These are phyloP conservation scores for Melampsora americana DNA, from an alignment of 1,284 basidiomycete genomes.

Conservation along the genomic window DNA sequence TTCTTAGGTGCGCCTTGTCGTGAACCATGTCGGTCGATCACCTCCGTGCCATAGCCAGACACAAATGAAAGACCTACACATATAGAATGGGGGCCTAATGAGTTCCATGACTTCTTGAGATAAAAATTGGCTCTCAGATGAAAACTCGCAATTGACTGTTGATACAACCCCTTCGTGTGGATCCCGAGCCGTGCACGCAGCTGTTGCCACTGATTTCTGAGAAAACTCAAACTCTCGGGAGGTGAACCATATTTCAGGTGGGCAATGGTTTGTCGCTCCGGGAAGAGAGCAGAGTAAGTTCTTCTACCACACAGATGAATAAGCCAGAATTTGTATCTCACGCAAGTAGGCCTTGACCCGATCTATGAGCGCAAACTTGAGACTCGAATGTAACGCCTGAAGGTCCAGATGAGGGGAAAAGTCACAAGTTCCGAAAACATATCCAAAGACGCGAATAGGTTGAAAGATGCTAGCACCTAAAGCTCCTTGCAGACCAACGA, in stretches of 20 bases:
- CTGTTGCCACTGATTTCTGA: slow-evolving; percentile 1
- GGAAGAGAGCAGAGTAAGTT: not conserved
- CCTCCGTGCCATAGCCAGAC: not conserved
- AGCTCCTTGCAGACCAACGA: slow-evolving; percentile 48
- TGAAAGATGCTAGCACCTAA: slow-evolving; percentile 46
- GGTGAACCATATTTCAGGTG: not conserved
- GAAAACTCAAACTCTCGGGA: not conserved
- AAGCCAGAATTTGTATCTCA: not conserved
- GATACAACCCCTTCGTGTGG: not conserved
- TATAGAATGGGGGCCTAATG: not conserved
- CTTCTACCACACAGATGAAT: not conserved
- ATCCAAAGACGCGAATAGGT: slow-evolving; percentile 45
- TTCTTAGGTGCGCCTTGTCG: not conserved
- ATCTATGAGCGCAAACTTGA: not conserved
- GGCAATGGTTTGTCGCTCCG: not conserved
- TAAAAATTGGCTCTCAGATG: too few relatives aligned
- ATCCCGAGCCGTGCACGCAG: not conserved
- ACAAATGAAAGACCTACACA: not conserved
- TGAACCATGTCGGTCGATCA: not conserved
- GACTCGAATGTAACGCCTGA: not conserved
- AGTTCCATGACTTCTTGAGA: not conserved
- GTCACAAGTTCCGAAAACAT: slow-evolving; percentile 33
- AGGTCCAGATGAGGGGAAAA: not conserved
- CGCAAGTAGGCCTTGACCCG: not conserved
- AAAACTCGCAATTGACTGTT: too few relatives aligned